Base-by-base conservation (phyloP, 2,329 filamentous ascomycete genomes). In the Cordyceps farinosa region DNA sequence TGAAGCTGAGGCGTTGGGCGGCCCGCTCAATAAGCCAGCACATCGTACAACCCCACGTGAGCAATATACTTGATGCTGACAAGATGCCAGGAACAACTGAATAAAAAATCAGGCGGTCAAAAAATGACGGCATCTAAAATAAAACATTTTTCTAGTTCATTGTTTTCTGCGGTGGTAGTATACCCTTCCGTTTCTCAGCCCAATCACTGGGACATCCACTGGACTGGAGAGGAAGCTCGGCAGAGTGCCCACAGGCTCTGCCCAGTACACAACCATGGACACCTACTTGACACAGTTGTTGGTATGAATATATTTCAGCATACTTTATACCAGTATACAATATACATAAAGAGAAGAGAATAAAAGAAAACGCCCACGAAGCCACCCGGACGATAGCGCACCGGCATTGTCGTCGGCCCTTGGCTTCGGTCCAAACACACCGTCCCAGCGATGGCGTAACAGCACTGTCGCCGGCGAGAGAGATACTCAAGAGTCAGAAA, bases 401-500 rank as follows among this genome's bases (percentile, higher is more conserved):
- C 64, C 57, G 77, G 81, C 81, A 83, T 83, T 83, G 75, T 84
- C 80, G 80, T 75, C 73, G 69, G 68, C 70, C 65, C 66, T 69
- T 68, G 71, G 73, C 69, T 78, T 79, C 79, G 77, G 79, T 80
- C 74, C 73, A 77, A 77, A 80, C 76, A 78, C 79, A 75, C 79
- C 79, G 79, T 82, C 80, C 78, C 79, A 79, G 79, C 79, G 76
- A 82, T 82, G 80, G 80, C 80, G 80, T 81, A 82, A 73, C 66
- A 80, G 80, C 80, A 82, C 80, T 82, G 72, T 82, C 79, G 78
- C 79, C 77, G 80, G 79, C 80, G 80, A 82, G 77, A 70, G 68
- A 64, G 50, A 64, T 67, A 65, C 50, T 47, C 60, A 62, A 38
- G 32, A 48, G 60, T 56, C 44, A 65, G 64, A 70, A 66, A 65